phyloP scores from a whole-genome alignment of 2,329 filamentous ascomycete species.

The Botrytis sinoallii region DNA sequence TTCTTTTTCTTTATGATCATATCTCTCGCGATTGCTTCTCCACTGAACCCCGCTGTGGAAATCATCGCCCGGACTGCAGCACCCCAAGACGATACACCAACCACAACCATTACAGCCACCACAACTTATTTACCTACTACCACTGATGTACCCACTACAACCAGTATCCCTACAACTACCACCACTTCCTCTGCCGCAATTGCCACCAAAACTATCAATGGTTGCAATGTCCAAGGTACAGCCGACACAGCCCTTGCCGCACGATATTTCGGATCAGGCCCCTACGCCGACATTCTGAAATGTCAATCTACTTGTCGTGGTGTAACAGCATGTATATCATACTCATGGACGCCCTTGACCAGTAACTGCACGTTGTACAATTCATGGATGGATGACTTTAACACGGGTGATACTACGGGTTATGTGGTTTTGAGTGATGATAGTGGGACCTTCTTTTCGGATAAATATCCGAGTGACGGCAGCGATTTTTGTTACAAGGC shows the following conservation, averaged over 20 bases:
- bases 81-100: neutral
- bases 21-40: neutral
- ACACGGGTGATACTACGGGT: neutral
- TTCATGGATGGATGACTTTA: conserved; percentile 5
- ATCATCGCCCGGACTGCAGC: neutral
- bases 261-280: neutral
- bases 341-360: neutral
- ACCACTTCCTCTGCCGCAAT: neutral
- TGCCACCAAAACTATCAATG: conserved; percentile 7
- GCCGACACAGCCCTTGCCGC: neutral
- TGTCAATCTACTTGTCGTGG: neutral
- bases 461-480: conserved; percentile 18
- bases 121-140: neutral
- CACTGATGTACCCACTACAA: neutral
- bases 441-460: conserved; percentile 8
- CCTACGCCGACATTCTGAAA: neutral
- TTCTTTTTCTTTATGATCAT: neutral
- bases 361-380: neutral
- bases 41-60: neutral
- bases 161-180: neutral
- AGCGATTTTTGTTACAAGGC: conserved; percentile 2
- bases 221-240: conserved; percentile 13
- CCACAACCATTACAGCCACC: neutral
- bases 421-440: conserved; percentile 1
- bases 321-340: conserved; percentile 7